A percentile compares a stretch with the other conserved stretches of the same genome.
These are phyloP conservation scores for Wakefieldia striispora DNA, from an alignment of 768 basidiomycete species.

Conservation along the genomic window DNA sequence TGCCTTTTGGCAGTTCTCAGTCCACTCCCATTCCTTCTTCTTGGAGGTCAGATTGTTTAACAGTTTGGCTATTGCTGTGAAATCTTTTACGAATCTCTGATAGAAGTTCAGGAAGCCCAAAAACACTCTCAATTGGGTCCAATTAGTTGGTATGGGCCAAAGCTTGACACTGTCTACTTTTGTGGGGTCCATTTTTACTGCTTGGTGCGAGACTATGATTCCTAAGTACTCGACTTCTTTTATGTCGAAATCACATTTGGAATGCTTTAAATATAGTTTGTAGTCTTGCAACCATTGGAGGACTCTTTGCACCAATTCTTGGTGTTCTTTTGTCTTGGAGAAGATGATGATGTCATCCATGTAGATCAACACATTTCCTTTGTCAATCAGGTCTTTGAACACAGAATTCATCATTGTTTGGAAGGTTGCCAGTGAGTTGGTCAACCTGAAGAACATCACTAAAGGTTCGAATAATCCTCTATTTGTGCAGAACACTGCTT, in stretches of 20 bases:
- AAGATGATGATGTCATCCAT: constrained; percentile 36
- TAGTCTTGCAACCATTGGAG: constrained; percentile 21
- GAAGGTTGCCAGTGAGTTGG: constrained; percentile 33
- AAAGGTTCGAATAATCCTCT: constrained; percentile 32
- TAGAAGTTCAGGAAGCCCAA: constrained; percentile 42
- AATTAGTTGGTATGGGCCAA: too few species aligned
- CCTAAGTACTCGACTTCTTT: constrained; percentile 26
- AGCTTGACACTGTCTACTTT: constrained; percentile 41
- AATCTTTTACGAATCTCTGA: constrained; percentile 31
- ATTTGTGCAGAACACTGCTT: constrained; percentile 8
- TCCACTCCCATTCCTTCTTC: background rate
- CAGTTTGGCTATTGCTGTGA: constrained; percentile 27
- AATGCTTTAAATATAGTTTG: constrained; percentile 13
- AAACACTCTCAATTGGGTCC: too few species aligned
- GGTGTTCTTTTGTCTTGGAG: constrained; percentile 9
- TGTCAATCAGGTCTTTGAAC: constrained; percentile 28
- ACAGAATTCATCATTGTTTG: constrained; percentile 30
- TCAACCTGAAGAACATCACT: constrained; percentile 40
- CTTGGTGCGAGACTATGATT: too few species aligned
- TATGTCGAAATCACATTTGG: constrained; percentile 23
- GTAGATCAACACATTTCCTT: constrained; percentile 29
- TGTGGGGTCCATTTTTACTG: constrained; percentile 37
- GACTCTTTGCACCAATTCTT: constrained; percentile 7
- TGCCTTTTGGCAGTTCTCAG: background rate
- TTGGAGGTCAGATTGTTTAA: constrained; percentile 21